A percentile compares a stretch with the other conserved stretches of the same genome.
phyloP scores from a whole-genome alignment of 495 filamentous ascomycete species.

The Trichoderma orchidacearum region DNA sequence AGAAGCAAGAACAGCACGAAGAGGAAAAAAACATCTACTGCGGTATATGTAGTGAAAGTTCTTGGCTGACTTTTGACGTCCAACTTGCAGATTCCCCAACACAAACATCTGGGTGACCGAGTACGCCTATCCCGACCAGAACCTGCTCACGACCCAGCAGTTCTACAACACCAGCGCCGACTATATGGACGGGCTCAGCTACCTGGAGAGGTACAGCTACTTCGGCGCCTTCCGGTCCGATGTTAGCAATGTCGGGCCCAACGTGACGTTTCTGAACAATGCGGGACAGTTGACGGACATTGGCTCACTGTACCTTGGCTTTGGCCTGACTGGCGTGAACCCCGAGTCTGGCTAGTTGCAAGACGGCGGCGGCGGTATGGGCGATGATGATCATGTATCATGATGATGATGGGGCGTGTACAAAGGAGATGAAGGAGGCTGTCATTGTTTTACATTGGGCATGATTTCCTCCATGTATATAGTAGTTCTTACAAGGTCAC shows the following conservation, averaged over 20 bases:
- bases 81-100: slow-evolving; percentile 35
- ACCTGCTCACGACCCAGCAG: slow-evolving; percentile 37
- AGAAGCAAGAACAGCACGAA: slow-evolving; percentile 5
- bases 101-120: slow-evolving; percentile 62
- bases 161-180: slow-evolving; percentile 51
- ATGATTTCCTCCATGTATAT: no score
- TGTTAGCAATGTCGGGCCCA: slow-evolving; percentile 55
- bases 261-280: slow-evolving; percentile 48
- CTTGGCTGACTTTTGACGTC: neutral
- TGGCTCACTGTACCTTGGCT: slow-evolving; percentile 60
- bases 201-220: slow-evolving; percentile 51
- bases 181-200: slow-evolving; percentile 50
- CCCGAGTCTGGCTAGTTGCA: slow-evolving; percentile 10
- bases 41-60: no score
- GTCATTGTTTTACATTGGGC: no score
- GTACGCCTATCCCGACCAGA: slow-evolving; percentile 40
- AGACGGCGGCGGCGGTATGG: no score
- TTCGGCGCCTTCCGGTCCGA: slow-evolving; percentile 59
- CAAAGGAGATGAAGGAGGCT: no score
- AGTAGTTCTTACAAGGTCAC: no score
- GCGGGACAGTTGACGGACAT: slow-evolving; percentile 55
- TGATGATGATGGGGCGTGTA: neutral
- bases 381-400: no score
- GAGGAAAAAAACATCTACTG: no score
- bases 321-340: slow-evolving; percentile 30